A percentile compares a stretch with the other conserved stretches of the same genome.
Conservation (phyloP, 495 filamentous ascomycete genomes). For the Xanthoparmelia taractica region DNA sequence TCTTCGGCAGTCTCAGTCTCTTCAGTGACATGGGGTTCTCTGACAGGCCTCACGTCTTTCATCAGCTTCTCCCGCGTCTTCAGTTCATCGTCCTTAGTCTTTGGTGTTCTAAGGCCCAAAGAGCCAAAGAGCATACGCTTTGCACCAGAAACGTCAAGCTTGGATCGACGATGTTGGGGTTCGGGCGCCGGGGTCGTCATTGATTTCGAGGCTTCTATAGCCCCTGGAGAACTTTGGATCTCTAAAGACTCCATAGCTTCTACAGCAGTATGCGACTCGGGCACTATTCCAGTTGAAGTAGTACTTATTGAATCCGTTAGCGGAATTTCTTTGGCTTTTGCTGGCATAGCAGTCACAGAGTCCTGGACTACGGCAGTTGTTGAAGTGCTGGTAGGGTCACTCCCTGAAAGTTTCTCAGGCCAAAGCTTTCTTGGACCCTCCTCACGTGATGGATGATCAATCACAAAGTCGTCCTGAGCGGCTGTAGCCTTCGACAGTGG, state of each 20-base stretch:
- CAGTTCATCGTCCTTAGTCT: constrained; percentile 59
- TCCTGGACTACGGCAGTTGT: not conserved
- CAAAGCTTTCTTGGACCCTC: not conserved
- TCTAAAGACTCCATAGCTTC: not conserved
- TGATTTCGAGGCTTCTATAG: not conserved
- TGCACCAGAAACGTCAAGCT: constrained; percentile 57
- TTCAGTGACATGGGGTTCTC: constrained; percentile 20
- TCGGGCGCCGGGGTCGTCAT: constrained; percentile 21
- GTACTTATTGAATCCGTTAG: not conserved
- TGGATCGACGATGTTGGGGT: constrained; percentile 40
- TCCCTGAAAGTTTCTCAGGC: not conserved
- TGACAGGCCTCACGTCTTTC: constrained; percentile 26
- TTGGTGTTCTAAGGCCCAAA: constrained; percentile 61
- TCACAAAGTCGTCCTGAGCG: not conserved
- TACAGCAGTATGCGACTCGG: not conserved
- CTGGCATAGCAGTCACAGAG: too few species aligned
- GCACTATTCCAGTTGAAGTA: not conserved
- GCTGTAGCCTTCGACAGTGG: not conserved
- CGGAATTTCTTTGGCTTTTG: not conserved
- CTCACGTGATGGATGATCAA: not conserved
- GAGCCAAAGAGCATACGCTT: constrained; percentile 63
- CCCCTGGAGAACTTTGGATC: not conserved
- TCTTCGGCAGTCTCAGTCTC: constrained; percentile 26
- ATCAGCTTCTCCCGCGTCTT: constrained; percentile 50
- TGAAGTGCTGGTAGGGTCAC: not conserved